A percentile compares a stretch with the other conserved stretches of the same genome.
Evolutionary conservation across 257 asterid species (phyloP).

Genomic region (Nicotiana knightiana): DNA sequence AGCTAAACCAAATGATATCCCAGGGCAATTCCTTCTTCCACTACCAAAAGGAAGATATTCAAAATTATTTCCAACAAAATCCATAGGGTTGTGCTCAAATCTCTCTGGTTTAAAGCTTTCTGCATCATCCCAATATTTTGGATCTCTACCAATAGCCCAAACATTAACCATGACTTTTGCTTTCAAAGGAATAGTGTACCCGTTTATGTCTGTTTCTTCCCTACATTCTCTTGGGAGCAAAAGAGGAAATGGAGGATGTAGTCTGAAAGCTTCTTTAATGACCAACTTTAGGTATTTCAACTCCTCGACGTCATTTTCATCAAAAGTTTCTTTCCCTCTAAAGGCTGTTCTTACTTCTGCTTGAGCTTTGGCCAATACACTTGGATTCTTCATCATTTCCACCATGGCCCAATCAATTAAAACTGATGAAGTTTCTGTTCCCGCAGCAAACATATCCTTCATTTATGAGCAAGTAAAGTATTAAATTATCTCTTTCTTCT

Average conservation of each 20-base stretch:
- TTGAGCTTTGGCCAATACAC: constrained; percentile 5
- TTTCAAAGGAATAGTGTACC: constrained; percentile 1
- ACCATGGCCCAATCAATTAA: constrained; percentile 2
- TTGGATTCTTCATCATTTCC: constrained; percentile 12
- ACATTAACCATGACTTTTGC: not conserved
- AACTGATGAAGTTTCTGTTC: constrained; percentile 15
- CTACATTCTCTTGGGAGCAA: constrained; percentile 11
- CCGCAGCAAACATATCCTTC: not conserved
- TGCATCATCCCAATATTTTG: not conserved
- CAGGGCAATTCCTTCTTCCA: not conserved
- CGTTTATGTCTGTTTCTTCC: not conserved
- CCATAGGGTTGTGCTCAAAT: not conserved
- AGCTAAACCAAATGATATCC: not conserved
- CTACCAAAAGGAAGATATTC: not conserved
- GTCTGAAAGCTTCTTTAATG: constrained; percentile 11
- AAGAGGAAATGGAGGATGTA: constrained; percentile 6
- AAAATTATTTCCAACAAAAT: not conserved
- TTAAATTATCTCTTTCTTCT: not conserved
- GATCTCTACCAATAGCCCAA: constrained; percentile 17
- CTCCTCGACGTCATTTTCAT: not conserved
- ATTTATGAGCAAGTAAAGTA: not conserved
- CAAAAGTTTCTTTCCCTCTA: not conserved
- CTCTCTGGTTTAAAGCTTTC: not conserved
- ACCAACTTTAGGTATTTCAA: constrained; percentile 11
- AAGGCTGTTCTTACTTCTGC: not conserved